Base-by-base conservation (phyloP, 139 green algal genomes). In the Diplosphaera chodatii region DNA sequence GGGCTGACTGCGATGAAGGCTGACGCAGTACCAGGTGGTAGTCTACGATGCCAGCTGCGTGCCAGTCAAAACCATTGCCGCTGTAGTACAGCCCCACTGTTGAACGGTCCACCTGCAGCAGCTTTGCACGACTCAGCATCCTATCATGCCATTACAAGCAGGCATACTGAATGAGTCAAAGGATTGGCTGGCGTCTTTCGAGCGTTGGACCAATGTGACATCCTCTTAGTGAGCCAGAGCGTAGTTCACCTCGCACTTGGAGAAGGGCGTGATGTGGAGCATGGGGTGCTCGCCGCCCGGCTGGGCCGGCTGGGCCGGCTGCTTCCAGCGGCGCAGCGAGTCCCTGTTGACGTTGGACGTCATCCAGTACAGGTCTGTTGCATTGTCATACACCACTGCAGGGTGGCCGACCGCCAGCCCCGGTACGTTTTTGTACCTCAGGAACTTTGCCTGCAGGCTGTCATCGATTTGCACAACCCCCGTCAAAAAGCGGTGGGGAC, bases 341-440 rank as follows among this genome's bases (percentile, higher is more conserved):
- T 80, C 75, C 0, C 75, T 32, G 33, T 72, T 75, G 32, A 73
- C 48, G 64, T 80, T 80, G 75, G 28, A 75, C 20, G 67, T 69
- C 64, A 76, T 76, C 75, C 75, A 80, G 64, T 80, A 80, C 27
- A 80, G 32, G 70, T 80, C 75, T 1, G 69, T 64, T 8, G 63
- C 74, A 55, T 71, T 34, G 63, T 79, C 74, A 29, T 79, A 79
- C 59, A 75, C 18, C 48, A 79, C 67, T 20, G 74, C 68, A 0
- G 74, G 74, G 69, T 79, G 74, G 10, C 68, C 74, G 27, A 79
- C 68, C 21, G 62, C 69, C 32, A 74, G 68, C n/a, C 74, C 74
- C 10, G 74, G 74, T 15, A 74, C 55, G 30, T 68, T 71, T 0
- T 70, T 67, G 69, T 79, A 79, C 16, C 74, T 62, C 69, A 75